phyloP scores from a whole-genome alignment of 805 yeast species.

The Saccharomycopsis selenospora region DNA sequence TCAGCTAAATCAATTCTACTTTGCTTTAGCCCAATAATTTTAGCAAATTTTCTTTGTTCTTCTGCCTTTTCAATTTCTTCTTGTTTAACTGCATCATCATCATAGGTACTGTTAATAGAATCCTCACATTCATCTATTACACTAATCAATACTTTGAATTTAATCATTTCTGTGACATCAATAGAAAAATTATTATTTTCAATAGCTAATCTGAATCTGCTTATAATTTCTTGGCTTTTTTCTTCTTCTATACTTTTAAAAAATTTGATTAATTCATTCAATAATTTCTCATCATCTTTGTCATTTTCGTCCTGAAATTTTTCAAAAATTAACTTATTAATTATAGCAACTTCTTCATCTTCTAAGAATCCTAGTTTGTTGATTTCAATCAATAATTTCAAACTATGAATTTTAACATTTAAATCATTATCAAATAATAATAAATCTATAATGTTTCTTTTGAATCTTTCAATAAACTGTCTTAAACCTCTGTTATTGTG shows the following conservation, averaged over 20 bases:
- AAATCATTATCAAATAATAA: conserved; percentile 48
- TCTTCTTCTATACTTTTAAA: conserved; percentile 39
- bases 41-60: conserved; percentile 3
- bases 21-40: conserved; percentile 14
- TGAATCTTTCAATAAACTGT: conserved; percentile 72
- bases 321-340: conserved; percentile 38
- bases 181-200: conserved; percentile 23
- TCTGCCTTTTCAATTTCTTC: conserved; percentile 3
- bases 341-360: conserved; percentile 42
- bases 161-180: conserved; percentile 28
- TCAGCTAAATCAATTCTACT: not conserved
- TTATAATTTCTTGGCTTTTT: conserved; percentile 31
- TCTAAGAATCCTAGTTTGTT: conserved; percentile 56
- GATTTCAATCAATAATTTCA: conserved; percentile 48
- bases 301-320: conserved; percentile 21
- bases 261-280: conserved; percentile 49
- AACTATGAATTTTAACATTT: conserved; percentile 45
- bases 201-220: conserved; percentile 30
- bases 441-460: conserved; percentile 57
- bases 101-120: not conserved
- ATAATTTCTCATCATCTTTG: conserved; percentile 28
- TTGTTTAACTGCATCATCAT: no score
- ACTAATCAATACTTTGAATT: conserved; percentile 26
- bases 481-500: conserved; percentile 47
- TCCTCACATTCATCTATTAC: conserved; percentile 26